Conservation (phyloP, 768 basidiomycete species). For the Mycena belliarum region DNA sequence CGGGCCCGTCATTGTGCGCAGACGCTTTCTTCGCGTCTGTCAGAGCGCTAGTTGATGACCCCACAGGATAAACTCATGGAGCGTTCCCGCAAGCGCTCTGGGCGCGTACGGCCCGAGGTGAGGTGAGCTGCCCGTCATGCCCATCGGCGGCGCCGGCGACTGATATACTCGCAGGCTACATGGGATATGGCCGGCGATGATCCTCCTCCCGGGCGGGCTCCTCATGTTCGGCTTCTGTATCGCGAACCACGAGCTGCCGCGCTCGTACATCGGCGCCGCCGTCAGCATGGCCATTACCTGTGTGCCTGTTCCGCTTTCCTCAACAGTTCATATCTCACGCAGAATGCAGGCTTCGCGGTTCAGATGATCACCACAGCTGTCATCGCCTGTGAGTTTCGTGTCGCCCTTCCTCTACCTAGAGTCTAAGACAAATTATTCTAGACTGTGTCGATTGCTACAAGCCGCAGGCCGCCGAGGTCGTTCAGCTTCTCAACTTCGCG, state of each 20-base stretch:
- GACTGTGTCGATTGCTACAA: constrained; percentile 25
- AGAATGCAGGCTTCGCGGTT: constrained; percentile 18
- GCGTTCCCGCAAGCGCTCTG: constrained; percentile 10
- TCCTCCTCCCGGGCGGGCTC: constrained; percentile 20
- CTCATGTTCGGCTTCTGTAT: constrained; percentile 22
- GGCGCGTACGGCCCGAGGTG: constrained; percentile 17
- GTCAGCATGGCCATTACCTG: constrained; percentile 23
- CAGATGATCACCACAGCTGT: constrained; percentile 21
- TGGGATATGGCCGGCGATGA: constrained; percentile 23
- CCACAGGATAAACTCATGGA: constrained; percentile 7
- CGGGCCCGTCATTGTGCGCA: constrained; percentile 21
- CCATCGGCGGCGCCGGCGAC: too few species aligned
- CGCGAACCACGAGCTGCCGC: constrained; percentile 14
- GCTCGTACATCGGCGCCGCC: constrained; percentile 20
- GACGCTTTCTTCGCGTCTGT: too few species aligned
- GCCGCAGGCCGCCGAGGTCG: constrained; percentile 22
- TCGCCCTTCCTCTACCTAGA: neutral
- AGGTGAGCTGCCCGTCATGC: neutral
- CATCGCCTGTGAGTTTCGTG: constrained; percentile 16
- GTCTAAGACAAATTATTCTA: neutral
- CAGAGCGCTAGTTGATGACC: too few species aligned
- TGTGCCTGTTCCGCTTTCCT: neutral
- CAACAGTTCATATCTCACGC: neutral
- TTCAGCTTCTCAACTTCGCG: constrained; percentile 21
- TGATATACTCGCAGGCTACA: constrained; percentile 7